These are phyloP conservation scores for Lasiodiplodia citricola DNA, from an alignment of 2,329 filamentous ascomycete species.

Conservation along the genomic window DNA sequence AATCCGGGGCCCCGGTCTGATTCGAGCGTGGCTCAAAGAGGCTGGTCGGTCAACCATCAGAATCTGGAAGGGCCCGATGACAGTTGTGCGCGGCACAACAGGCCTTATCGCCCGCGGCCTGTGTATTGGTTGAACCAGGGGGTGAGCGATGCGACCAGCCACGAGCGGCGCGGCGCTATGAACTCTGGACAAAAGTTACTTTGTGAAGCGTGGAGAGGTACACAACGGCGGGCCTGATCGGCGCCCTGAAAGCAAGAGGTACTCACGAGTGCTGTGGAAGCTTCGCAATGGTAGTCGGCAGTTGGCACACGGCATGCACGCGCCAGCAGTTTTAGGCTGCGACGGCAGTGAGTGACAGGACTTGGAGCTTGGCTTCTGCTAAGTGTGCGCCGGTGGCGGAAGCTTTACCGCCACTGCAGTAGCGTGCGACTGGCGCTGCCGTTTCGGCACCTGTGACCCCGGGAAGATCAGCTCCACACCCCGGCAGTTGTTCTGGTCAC, in stretches of 20 bases:
- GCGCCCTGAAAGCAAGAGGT: not conserved
- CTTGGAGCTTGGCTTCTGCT: slow-evolving; percentile 10
- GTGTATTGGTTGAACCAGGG: not conserved
- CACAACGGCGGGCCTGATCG: slow-evolving; percentile 3
- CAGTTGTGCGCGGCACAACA: not conserved
- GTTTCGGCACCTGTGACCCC: slow-evolving; percentile 5
- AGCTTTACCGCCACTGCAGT: slow-evolving; percentile 9
- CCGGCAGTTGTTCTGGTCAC: slow-evolving; percentile 1
- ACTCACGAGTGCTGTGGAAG: not conserved
- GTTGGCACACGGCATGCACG: slow-evolving; percentile 9
- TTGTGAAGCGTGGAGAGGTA: not conserved
- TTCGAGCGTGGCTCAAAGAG: not conserved
- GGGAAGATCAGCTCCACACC: too few relatives aligned
- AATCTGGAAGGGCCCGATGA: not conserved
- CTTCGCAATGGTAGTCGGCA: not conserved
- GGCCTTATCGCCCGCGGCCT: not conserved
- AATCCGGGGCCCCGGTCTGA: slow-evolving; percentile 12
- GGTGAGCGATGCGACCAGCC: not conserved
- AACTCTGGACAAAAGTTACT: not conserved
- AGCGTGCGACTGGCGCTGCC: slow-evolving; percentile 9
- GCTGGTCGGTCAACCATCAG: not conserved
- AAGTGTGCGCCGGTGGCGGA: not conserved
- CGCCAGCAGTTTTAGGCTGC: not conserved
- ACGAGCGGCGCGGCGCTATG: not conserved
- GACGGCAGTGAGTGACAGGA: not conserved